Evolutionary conservation across 2,329 filamentous ascomycete species (phyloP).

Genomic region (Sporothrix brasiliensis): DNA sequence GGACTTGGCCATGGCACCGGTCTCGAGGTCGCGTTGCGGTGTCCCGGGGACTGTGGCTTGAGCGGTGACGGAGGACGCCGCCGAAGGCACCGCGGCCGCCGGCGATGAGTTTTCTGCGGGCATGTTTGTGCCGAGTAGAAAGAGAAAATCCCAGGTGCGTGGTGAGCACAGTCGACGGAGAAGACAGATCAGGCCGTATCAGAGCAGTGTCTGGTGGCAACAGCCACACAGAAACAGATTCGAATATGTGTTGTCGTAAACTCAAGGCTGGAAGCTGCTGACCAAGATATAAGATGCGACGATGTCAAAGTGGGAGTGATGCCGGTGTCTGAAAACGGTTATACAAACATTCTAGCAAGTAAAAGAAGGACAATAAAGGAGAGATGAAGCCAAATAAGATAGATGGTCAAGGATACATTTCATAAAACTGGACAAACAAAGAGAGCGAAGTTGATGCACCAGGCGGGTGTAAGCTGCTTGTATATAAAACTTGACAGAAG

Average conservation of each 20-base stretch:
- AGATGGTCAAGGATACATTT: too few species aligned
- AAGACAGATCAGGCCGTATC: neutral
- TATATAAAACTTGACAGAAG: neutral
- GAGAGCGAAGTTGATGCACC: neutral
- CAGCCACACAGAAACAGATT: neutral
- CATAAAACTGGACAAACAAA: neutral
- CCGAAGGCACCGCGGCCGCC: slow-evolving; percentile 4
- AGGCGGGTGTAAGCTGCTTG: neutral
- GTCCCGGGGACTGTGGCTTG: neutral
- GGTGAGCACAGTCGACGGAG: neutral
- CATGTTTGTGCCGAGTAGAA: neutral
- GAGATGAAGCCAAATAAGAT: neutral
- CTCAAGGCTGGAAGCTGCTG: neutral
- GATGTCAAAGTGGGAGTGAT: neutral
- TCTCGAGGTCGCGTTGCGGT: slow-evolving; percentile 25
- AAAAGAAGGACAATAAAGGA: neutral
- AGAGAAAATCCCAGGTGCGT: neutral
- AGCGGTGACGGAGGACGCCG: slow-evolving; percentile 23
- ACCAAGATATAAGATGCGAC: neutral
- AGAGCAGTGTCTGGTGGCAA: neutral
- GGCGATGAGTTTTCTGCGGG: slow-evolving; percentile 2
- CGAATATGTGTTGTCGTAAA: neutral
- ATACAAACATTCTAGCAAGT: neutral
- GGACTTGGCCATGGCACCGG: neutral
- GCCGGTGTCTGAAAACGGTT: neutral